A percentile compares a stretch with the other conserved stretches of the same genome.
These are phyloP conservation scores for Calocybe indica DNA, from an alignment of 768 basidiomycete genomes.

Conservation along the genomic window DNA sequence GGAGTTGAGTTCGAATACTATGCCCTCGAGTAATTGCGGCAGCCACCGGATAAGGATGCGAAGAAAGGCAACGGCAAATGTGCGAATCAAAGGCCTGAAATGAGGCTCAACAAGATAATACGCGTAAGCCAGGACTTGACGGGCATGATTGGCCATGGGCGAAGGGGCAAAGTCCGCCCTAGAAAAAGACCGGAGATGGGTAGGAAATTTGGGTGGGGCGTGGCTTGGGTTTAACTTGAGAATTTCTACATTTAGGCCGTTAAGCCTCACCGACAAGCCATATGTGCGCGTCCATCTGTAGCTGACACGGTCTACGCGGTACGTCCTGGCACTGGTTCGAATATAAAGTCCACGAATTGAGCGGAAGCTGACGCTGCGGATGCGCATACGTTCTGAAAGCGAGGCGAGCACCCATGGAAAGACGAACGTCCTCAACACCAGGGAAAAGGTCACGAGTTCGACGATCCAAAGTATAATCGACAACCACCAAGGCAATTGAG, in stretches of 20 bases:
- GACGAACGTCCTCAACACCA: slow-evolving; percentile 61
- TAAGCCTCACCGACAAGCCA: slow-evolving; percentile 56
- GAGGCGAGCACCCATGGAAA: slow-evolving; percentile 57
- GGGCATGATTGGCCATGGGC: slow-evolving; percentile 33
- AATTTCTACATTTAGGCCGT: slow-evolving; percentile 54
- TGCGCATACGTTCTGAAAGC: slow-evolving; percentile 57
- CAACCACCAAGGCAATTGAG: slow-evolving; percentile 30
- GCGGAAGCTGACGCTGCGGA: slow-evolving; percentile 69
- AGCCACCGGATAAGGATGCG: slow-evolving; percentile 58
- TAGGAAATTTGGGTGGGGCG: slow-evolving; percentile 13
- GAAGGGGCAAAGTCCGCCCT: slow-evolving; percentile 42
- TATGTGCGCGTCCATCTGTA: slow-evolving; percentile 49
- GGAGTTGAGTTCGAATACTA: slow-evolving; percentile 62
- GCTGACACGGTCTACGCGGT: slow-evolving; percentile 66
- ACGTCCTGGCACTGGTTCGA: slow-evolving; percentile 44
- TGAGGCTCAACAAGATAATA: slow-evolving; percentile 50
- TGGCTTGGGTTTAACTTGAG: slow-evolving; percentile 16
- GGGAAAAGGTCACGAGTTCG: slow-evolving; percentile 45
- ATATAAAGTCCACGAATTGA: slow-evolving; percentile 77
- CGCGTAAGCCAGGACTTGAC: slow-evolving; percentile 30
- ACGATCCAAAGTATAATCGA: slow-evolving; percentile 42
- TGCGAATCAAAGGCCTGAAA: slow-evolving; percentile 56
- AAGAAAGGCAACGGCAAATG: slow-evolving; percentile 45
- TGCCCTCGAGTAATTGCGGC: slow-evolving; percentile 59
- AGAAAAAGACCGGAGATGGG: slow-evolving; percentile 33